Percentiles rank a stretch among this genome's conserved stretches.
Conservation (phyloP, 768 basidiomycete genomes). For the Tylopilus sp. region DNA sequence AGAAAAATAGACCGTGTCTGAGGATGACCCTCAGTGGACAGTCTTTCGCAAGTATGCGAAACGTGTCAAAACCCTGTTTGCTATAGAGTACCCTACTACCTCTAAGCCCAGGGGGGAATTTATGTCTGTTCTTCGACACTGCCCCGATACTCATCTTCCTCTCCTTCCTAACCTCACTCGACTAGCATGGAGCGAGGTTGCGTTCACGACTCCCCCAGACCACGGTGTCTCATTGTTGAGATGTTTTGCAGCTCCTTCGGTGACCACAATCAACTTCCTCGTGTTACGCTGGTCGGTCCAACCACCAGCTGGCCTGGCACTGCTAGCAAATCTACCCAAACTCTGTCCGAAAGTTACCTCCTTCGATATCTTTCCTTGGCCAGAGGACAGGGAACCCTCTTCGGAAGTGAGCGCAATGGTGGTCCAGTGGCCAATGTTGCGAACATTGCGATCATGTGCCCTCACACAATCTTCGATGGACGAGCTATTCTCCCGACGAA, state of each 20-base stretch:
- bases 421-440: constrained; percentile 10
- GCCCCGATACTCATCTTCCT: constrained; percentile 10
- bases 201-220: neutral
- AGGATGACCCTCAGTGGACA: constrained; percentile 15
- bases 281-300: constrained; percentile 12
- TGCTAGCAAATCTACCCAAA: constrained; percentile 12
- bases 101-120: neutral
- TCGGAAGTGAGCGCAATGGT: neutral
- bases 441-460: constrained; percentile 8
- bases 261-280: constrained; percentile 13
- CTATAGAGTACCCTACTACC: no score
- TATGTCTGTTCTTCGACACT: constrained; percentile 9
- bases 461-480: constrained; percentile 14
- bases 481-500: neutral
- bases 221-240: constrained; percentile 12
- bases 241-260: constrained; percentile 8
- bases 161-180: constrained; percentile 21
- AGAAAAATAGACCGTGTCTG: no score
- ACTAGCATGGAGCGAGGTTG: constrained; percentile 15
- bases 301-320: constrained; percentile 8
- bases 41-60: constrained; percentile 22
- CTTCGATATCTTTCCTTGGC: neutral
- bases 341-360: constrained; percentile 18
- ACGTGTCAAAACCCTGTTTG: constrained; percentile 17
- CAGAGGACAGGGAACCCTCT: neutral